phyloP scores from a whole-genome alignment of 345 rosid genomes.

The Schrenkiella parvula region DNA sequence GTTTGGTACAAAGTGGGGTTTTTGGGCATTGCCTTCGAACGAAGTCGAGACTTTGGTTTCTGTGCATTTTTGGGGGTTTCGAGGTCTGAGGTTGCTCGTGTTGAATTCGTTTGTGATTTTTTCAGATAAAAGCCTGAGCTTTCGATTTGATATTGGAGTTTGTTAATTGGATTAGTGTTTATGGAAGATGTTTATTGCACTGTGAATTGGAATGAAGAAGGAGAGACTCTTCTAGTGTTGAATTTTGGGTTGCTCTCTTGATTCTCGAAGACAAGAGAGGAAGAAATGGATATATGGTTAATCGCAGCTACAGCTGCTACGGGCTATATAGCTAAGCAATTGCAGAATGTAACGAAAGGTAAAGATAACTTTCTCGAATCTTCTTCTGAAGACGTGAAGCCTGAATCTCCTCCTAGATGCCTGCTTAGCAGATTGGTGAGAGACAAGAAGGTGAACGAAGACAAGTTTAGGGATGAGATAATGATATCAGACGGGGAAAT shows the following conservation, averaged over 20 bases:
- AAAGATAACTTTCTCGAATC: slow-evolving; percentile 25
- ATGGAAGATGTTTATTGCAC: slow-evolving; percentile 7
- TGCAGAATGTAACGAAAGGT: slow-evolving; percentile 44
- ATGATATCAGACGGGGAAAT: background rate
- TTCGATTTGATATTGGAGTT: background rate
- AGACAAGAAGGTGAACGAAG: background rate
- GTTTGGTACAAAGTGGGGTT: background rate
- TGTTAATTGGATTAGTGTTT: background rate
- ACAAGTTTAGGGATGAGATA: slow-evolving; percentile 12
- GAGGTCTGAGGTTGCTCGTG: background rate
- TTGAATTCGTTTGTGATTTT: background rate
- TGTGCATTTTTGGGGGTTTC: background rate
- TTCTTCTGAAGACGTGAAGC: slow-evolving; percentile 25
- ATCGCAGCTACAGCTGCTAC: slow-evolving; percentile 80
- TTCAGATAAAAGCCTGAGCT: slow-evolving; percentile 11
- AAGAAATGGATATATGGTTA: slow-evolving; percentile 69
- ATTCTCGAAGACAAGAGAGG: slow-evolving; percentile 5
- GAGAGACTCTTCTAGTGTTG: background rate
- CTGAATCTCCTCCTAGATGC: slow-evolving; percentile 19
- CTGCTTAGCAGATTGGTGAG: slow-evolving; percentile 16
- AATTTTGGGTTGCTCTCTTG: slow-evolving; percentile 8
- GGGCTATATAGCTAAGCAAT: slow-evolving; percentile 57
- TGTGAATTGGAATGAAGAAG: background rate
- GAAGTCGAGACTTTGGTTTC: background rate
- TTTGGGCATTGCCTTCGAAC: background rate